Conservation (phyloP, 2,329 filamentous ascomycete genomes). For the Alternaria sp. region DNA sequence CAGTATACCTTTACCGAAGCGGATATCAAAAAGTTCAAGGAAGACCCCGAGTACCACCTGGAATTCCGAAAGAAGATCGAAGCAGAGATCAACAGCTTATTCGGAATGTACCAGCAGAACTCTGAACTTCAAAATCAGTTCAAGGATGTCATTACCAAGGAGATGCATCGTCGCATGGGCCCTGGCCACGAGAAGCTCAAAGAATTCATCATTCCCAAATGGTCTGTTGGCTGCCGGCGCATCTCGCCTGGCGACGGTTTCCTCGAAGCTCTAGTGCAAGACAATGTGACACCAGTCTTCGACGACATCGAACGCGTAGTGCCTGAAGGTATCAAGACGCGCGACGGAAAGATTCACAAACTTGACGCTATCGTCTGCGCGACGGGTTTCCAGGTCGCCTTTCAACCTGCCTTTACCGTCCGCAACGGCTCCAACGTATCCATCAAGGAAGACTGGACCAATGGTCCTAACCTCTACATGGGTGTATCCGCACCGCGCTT, state of each 20-base stretch:
- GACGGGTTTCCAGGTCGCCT: slow-evolving; percentile 47
- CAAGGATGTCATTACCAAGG: slow-evolving; percentile 50
- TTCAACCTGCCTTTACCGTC: slow-evolving; percentile 57
- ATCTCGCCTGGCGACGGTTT: slow-evolving; percentile 47
- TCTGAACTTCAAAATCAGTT: slow-evolving; percentile 56
- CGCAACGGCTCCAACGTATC: slow-evolving; percentile 47
- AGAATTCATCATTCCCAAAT: slow-evolving; percentile 59
- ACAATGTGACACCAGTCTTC: slow-evolving; percentile 42
- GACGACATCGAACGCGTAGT: slow-evolving; percentile 42
- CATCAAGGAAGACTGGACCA: slow-evolving; percentile 53
- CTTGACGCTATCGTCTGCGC: slow-evolving; percentile 46
- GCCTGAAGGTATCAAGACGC: slow-evolving; percentile 48
- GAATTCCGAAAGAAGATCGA: slow-evolving; percentile 60
- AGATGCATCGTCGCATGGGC: slow-evolving; percentile 54
- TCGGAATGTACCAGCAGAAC: slow-evolving; percentile 62
- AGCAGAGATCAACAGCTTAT: slow-evolving; percentile 61
- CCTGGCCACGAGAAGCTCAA: slow-evolving; percentile 55
- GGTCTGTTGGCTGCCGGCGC: slow-evolving; percentile 54
- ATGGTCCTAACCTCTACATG: slow-evolving; percentile 55
- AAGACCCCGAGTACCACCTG: slow-evolving; percentile 65
- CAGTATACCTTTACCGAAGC: slow-evolving; percentile 60
- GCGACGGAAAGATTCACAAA: slow-evolving; percentile 42
- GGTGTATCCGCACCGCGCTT: slow-evolving; percentile 53
- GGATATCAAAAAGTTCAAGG: slow-evolving; percentile 64
- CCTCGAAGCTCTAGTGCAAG: slow-evolving; percentile 42